These are phyloP conservation scores for Pythium dissotocum DNA, from an alignment of 352 stramenopile species.

Conservation along the genomic window DNA sequence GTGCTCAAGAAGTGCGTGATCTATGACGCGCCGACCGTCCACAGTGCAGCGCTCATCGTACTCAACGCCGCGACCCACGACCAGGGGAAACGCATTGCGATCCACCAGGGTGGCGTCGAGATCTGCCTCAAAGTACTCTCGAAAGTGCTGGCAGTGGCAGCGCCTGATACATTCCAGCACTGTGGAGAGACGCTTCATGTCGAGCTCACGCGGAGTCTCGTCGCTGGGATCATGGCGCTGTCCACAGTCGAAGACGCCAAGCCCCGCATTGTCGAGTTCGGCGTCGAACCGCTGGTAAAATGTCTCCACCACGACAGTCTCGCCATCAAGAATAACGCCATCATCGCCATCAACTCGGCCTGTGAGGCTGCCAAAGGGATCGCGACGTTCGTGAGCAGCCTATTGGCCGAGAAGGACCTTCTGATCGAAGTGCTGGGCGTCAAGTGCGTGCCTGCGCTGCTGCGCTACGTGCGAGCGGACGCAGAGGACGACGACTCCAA, in stretches of 20 bases:
- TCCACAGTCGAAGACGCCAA: slow-evolving; percentile 71
- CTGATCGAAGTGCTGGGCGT: slow-evolving; percentile 58
- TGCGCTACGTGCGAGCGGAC: slow-evolving; percentile 36
- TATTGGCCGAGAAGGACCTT: slow-evolving; percentile 40
- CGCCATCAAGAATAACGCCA: slow-evolving; percentile 49
- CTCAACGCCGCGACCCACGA: slow-evolving; percentile 55
- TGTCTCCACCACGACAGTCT: slow-evolving; percentile 52
- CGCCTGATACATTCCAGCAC: slow-evolving; percentile 23
- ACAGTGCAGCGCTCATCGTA: slow-evolving; percentile 45
- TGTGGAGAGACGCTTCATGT: slow-evolving; percentile 32
- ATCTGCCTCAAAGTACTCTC: slow-evolving; percentile 58
- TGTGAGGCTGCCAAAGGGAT: slow-evolving; percentile 57
- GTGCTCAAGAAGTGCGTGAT: slow-evolving; percentile 58
- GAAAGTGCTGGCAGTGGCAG: slow-evolving; percentile 29
- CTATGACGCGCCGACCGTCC: slow-evolving; percentile 44
- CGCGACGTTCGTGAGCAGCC: slow-evolving; percentile 39
- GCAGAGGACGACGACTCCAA: slow-evolving; percentile 49
- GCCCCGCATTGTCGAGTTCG: slow-evolving; percentile 63
- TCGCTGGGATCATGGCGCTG: slow-evolving; percentile 65
- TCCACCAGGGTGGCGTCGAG: slow-evolving; percentile 51
- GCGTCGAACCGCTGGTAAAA: slow-evolving; percentile 58
- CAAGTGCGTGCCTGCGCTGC: slow-evolving; percentile 47
- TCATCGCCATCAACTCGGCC: slow-evolving; percentile 61
- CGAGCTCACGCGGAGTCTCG: slow-evolving; percentile 56
- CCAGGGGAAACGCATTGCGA: slow-evolving; percentile 54